These are phyloP conservation scores for Lachancea fermentati DNA, from an alignment of 805 yeast genomes.

Conservation along the genomic window DNA sequence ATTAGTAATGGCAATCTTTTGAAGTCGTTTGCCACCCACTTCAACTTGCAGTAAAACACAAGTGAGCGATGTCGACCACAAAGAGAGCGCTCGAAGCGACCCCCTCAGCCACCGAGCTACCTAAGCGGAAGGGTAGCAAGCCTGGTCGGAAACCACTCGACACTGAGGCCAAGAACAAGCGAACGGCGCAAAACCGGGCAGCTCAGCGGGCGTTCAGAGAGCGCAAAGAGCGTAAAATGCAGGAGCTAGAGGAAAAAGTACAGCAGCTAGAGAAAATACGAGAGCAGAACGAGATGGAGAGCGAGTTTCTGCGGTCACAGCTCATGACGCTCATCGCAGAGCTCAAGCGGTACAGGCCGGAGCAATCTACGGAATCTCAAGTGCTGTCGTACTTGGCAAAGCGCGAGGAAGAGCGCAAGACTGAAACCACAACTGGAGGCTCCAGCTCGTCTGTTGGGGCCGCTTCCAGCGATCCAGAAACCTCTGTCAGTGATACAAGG, in stretches of 20 bases:
- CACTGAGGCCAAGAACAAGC: constrained; percentile 75
- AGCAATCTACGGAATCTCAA: constrained; percentile 26
- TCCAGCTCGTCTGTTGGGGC: constrained; percentile 1
- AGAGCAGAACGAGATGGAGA: constrained; percentile 61
- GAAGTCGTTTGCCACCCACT: background rate
- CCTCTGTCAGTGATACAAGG: background rate
- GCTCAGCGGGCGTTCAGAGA: constrained; percentile 98
- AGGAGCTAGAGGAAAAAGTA: constrained; percentile 79
- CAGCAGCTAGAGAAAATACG: constrained; percentile 64
- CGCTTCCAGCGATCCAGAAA: background rate
- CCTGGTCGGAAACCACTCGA: constrained; percentile 82
- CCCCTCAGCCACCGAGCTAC: constrained; percentile 4
- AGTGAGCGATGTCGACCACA: constrained; percentile 2
- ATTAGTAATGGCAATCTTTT: background rate
- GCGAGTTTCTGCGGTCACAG: constrained; percentile 68
- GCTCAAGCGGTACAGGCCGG: constrained; percentile 52
- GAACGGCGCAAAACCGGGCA: constrained; percentile 96
- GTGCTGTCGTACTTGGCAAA: constrained; percentile 21
- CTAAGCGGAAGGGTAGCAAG: constrained; percentile 35
- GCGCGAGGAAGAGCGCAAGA: constrained; percentile 8
- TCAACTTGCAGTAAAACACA: background rate
- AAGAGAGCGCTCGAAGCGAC: constrained; percentile 7
- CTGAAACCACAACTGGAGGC: background rate
- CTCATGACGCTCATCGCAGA: constrained; percentile 70
- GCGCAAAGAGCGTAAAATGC: constrained; percentile 82